These are phyloP conservation scores for Bipolaris sorokiniana DNA, from an alignment of 2,329 filamentous ascomycete species.

Conservation along the genomic window DNA sequence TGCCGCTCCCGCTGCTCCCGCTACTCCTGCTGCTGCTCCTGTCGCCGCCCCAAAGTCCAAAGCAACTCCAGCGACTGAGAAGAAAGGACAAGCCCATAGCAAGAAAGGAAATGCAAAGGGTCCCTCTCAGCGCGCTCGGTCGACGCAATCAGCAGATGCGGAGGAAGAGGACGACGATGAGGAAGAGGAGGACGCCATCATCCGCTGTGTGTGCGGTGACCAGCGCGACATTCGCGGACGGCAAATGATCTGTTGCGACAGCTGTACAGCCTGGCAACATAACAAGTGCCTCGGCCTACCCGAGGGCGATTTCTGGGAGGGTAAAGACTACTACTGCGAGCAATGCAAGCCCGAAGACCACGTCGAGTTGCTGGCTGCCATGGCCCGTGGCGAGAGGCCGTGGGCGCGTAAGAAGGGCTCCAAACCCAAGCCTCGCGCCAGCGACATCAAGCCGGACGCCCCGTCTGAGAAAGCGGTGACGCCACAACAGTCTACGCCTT, in stretches of 20 bases:
- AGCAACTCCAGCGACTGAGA: constrained; percentile 50
- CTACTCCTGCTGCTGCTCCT: constrained; percentile 48
- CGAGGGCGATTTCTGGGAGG: constrained; percentile 65
- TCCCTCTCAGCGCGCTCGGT: constrained; percentile 49
- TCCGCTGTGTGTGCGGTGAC: constrained; percentile 91
- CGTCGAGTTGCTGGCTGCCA: constrained; percentile 76
- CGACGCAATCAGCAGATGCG: constrained; percentile 45
- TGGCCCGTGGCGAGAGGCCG: constrained; percentile 79
- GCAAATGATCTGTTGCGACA: constrained; percentile 95
- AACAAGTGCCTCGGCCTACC: constrained; percentile 92
- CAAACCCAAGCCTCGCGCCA: constrained; percentile 67
- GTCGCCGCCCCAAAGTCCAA: constrained; percentile 56
- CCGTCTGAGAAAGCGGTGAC: constrained; percentile 47
- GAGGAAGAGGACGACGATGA: constrained; percentile 39
- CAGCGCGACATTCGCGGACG: constrained; percentile 80
- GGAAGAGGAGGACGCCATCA: constrained; percentile 68
- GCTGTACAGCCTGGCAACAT: constrained; percentile 94
- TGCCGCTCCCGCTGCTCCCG: constrained; percentile 43
- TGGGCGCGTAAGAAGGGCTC: constrained; percentile 71
- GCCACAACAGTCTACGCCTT: constrained; percentile 26
- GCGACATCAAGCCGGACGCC: constrained; percentile 63
- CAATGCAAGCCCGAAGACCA: constrained; percentile 85
- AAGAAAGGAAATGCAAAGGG: constrained; percentile 47
- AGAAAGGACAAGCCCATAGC: constrained; percentile 54
- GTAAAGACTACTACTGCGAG: constrained; percentile 80